phyloP scores from a whole-genome alignment of 306 rosid genomes.

The Vigna hirtella region DNA sequence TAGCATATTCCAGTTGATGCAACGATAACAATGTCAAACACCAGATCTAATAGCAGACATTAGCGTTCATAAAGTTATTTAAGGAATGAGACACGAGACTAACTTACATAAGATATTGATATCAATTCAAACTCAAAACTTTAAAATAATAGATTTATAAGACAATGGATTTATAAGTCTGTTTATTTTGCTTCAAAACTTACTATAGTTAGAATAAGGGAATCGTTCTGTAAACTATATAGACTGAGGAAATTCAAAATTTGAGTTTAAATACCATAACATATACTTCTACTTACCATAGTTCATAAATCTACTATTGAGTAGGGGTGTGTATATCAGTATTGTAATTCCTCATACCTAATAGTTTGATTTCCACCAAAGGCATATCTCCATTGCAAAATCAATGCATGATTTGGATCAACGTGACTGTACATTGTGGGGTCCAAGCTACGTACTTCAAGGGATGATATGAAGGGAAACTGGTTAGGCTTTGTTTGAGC shows the following conservation, averaged over 20 bases:
- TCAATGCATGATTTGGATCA: conserved; percentile 44
- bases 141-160: too few species aligned
- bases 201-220: neutral
- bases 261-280: neutral
- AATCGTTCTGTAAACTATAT: neutral
- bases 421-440: conserved; percentile 49
- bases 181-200: neutral
- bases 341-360: conserved; percentile 40
- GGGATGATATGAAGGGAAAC: conserved; percentile 57
- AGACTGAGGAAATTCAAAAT: neutral
- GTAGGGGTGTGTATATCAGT: neutral
- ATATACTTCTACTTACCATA: neutral
- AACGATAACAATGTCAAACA: neutral
- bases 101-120: too few species aligned
- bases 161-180: too few species aligned
- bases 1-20: conserved; percentile 18
- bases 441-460: conserved; percentile 54
- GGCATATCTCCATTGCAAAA: conserved; percentile 46
- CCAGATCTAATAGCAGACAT: neutral
- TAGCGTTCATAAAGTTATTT: too few species aligned
- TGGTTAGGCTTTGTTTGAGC: conserved; percentile 55
- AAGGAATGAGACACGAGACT: too few species aligned
- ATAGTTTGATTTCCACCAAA: conserved; percentile 41
- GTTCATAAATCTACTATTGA: neutral
- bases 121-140: too few species aligned